phyloP scores from a whole-genome alignment of 768 basidiomycete genomes.

The Podaxis pistillaris region DNA sequence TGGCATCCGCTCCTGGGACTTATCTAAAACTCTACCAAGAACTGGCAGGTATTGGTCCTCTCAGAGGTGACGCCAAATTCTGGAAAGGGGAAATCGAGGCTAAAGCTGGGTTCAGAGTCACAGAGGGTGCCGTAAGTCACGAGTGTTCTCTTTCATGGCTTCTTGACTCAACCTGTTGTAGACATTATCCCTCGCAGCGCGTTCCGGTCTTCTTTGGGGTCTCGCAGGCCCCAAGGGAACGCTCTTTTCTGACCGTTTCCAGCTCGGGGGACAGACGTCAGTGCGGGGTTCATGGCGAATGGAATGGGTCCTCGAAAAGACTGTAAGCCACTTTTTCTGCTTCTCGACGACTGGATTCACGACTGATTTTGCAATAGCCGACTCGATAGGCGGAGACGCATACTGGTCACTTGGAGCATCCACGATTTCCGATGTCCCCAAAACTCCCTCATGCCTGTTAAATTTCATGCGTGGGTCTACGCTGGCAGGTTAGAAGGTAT shows the following conservation, averaged over 20 bases:
- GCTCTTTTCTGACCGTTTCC: conserved; percentile 83
- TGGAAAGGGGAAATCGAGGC: conserved; percentile 71
- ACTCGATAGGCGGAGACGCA: conserved; percentile 81
- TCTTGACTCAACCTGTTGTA: conserved; percentile 27
- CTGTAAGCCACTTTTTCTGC: conserved; percentile 36
- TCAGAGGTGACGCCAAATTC: conserved; percentile 78
- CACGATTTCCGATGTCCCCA: conserved; percentile 70
- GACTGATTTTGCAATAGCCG: conserved; percentile 44
- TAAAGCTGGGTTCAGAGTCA: conserved; percentile 58
- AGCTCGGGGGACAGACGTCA: conserved; percentile 88
- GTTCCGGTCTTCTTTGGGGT: conserved; percentile 69
- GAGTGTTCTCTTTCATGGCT: background rate
- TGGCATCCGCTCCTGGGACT: conserved; percentile 36
- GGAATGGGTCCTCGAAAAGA: conserved; percentile 78
- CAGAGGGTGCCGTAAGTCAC: conserved; percentile 55
- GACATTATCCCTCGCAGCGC: conserved; percentile 74
- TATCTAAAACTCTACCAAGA: conserved; percentile 65
- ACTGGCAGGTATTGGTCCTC: conserved; percentile 53
- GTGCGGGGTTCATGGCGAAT: conserved; percentile 72
- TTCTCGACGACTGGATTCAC: conserved; percentile 1
- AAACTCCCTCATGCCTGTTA: conserved; percentile 78
- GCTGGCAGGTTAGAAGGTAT: conserved; percentile 70
- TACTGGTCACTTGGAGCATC: conserved; percentile 79
- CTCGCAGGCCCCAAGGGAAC: conserved; percentile 41
- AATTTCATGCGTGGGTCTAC: conserved; percentile 78